Evolutionary conservation across 495 filamentous ascomycete species (phyloP), one percentile per base, ranked within the genome.

Genomic region (Aspergillus carlsbadensis): DNA sequence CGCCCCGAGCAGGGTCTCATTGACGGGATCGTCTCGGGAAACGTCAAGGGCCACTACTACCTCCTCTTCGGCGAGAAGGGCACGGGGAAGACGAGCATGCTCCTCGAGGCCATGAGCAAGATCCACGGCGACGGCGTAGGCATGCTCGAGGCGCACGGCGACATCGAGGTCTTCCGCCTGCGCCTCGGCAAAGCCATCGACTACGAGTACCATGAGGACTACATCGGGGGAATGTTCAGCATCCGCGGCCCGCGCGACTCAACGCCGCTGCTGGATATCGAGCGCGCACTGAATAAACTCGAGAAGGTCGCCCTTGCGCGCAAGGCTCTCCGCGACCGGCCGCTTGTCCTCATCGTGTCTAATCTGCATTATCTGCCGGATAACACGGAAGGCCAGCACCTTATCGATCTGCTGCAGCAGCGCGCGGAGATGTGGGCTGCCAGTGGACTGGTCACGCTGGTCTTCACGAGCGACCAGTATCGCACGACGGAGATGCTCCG

Each of bases 401-500:
- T 98, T 13, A 81, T 98, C 5, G 94, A 98, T 69, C 83, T 98
- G 42, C 84, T 98, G n/a, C 94, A 98, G 70, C 94, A 98, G 67
- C 84, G 92, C 17, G 94, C 94, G 0, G 94, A 98, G 69, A 84
- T 89, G 62, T 98, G 94, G 94, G 93, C 94, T 3, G 92, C 92
- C 3, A 84, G 85, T 26, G 91, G 89, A 54, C 78, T 98, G 1
- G 87, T 92, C 6, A 97, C 93, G 1, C 54, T 36, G 71, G 84
- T 98, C 5, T 86, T 98, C 62, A 96, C 96, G 69, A 89, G 83
- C 53, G 94, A 98, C 63, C 92, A 97, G 65, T 98, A 96, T 68
- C 98, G 94, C 93, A 87, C 97, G 1, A 97, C 96, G 61, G 94
- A 98, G 70, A 81, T 90, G 21, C 70, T 98, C 47, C 95, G 96